These are phyloP conservation scores for Komagataella phaffii DNA, from an alignment of 805 yeast genomes.

Conservation along the genomic window DNA sequence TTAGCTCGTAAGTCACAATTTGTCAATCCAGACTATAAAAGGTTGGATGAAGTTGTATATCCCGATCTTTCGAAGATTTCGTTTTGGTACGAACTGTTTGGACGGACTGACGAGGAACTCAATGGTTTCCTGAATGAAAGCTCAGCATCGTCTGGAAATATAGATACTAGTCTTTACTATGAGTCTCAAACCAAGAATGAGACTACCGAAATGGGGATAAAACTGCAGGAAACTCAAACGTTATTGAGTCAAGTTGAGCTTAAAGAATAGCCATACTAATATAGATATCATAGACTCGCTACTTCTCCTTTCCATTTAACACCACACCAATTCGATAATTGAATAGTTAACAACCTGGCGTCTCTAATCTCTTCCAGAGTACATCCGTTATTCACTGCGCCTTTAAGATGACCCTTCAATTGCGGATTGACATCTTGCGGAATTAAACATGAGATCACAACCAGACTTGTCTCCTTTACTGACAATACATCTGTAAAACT, in stretches of 20 bases:
- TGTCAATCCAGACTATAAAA: conserved; percentile 31
- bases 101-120: conserved; percentile 60
- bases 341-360: conserved; percentile 47
- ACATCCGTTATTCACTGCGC: conserved; percentile 74
- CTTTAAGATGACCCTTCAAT: conserved; percentile 78
- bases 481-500: conserved; percentile 50
- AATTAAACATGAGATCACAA: conserved; percentile 65
- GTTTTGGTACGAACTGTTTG: conserved; percentile 88
- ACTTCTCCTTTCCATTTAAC: conserved; percentile 43
- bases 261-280: background rate
- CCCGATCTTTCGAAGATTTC: conserved; percentile 51
- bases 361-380: conserved; percentile 47
- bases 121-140: conserved; percentile 15
- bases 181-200: conserved; percentile 1
- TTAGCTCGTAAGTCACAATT: conserved; percentile 63
- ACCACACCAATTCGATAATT: conserved; percentile 65
- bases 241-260: background rate
- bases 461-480: conserved; percentile 61
- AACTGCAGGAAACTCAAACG: background rate
- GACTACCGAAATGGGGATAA: background rate
- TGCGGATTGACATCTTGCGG: conserved; percentile 95
- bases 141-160: background rate
- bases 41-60: conserved; percentile 28
- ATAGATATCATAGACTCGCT: conserved; percentile 31
- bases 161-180: background rate